These are phyloP conservation scores for Acorus gramineus DNA, from an alignment of 106 monocot genomes.

Conservation along the genomic window DNA sequence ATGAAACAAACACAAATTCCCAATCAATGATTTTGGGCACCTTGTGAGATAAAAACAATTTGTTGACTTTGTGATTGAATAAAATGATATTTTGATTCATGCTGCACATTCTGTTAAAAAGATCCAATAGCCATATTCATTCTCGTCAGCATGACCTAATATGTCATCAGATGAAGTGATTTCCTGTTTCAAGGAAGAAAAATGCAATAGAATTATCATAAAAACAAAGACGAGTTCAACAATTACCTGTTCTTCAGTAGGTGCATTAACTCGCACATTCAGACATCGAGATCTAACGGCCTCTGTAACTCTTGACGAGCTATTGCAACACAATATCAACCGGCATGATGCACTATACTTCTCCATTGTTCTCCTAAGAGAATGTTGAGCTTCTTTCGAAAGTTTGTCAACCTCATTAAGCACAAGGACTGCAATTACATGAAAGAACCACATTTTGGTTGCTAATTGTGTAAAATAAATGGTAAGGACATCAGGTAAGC, in stretches of 20 bases:
- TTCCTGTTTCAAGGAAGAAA: no score
- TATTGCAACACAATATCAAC: conserved; percentile 89
- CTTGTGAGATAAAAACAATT: no score
- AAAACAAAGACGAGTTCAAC: background rate
- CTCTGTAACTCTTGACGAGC: conserved; percentile 94
- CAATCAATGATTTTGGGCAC: no score
- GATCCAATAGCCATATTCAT: no score
- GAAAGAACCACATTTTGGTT: no score
- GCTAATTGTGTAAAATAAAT: no score
- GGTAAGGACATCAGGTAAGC: no score
- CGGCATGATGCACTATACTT: conserved; percentile 91
- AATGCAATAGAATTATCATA: background rate
- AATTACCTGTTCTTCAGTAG: conserved; percentile 66
- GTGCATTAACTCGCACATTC: conserved; percentile 81
- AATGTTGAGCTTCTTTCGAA: conserved; percentile 98
- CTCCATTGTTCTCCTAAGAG: conserved; percentile 96
- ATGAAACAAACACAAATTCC: background rate
- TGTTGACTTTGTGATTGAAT: no score
- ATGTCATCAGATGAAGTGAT: no score
- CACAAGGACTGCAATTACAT: conserved; percentile 47
- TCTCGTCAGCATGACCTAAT: no score
- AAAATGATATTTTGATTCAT: no score
- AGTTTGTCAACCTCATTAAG: conserved; percentile 99
- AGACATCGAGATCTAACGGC: conserved; percentile 91
- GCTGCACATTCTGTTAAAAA: no score